phyloP scores from a whole-genome alignment of 305 asterid genomes.

The Fraxinus albicans region DNA sequence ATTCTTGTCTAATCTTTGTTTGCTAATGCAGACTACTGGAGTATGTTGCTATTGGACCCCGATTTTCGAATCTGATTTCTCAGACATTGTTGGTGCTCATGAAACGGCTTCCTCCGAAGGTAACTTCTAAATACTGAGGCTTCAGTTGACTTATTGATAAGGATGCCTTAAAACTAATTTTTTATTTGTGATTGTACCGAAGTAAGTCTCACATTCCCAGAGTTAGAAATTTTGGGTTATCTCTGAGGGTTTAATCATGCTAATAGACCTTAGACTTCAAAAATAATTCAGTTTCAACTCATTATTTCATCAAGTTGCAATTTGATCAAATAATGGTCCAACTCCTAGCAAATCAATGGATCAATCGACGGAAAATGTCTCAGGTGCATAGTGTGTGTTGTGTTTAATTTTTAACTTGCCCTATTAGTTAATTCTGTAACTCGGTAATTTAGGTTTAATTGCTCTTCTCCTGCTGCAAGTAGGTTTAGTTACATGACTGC shows the following conservation, averaged over 20 bases:
- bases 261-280: not conserved
- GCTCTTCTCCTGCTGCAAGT: constrained; percentile 2
- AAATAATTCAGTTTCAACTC: not conserved
- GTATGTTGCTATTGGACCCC: constrained; percentile 92
- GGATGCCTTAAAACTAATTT: not conserved
- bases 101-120: constrained; percentile 93
- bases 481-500: constrained; percentile 10
- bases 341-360: not conserved
- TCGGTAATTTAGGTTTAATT: not conserved
- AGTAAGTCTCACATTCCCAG: not conserved
- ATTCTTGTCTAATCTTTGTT: constrained; percentile 22
- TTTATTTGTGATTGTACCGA: not conserved
- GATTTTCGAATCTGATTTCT: constrained; percentile 90
- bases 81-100: constrained; percentile 93
- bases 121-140: constrained; percentile 26
- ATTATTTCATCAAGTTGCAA: not conserved
- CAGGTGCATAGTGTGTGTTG: not conserved
- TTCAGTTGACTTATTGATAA: not conserved
- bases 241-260: not conserved
- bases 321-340: not conserved
- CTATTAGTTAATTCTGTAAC: not conserved
- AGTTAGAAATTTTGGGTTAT: not conserved
- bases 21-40: constrained; percentile 68
- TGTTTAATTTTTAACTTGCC: not conserved
- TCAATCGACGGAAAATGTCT: not conserved